Conservation (phyloP, 2,329 filamentous ascomycete species). For the Pestalotiopsis sp. region DNA sequence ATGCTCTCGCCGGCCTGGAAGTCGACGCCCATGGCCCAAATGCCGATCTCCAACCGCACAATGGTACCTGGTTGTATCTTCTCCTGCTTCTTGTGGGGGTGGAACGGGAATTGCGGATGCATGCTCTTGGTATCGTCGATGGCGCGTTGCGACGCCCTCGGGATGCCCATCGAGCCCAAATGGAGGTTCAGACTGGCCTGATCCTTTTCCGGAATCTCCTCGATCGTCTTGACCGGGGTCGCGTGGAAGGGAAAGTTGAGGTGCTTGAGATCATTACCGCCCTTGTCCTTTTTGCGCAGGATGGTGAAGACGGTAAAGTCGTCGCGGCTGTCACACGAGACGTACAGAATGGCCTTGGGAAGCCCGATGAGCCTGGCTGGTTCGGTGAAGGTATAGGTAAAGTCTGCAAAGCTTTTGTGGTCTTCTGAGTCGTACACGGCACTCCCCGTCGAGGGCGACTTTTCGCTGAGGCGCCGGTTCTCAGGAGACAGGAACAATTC, state of each 20-base stretch:
- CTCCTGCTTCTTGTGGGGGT: slow-evolving; percentile 23
- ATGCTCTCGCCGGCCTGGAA: slow-evolving; percentile 27
- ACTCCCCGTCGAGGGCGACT: slow-evolving; percentile 5
- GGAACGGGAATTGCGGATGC: slow-evolving; percentile 29
- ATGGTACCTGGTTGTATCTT: slow-evolving; percentile 23
- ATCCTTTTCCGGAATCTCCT: slow-evolving; percentile 33
- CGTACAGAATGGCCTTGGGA: slow-evolving; percentile 46
- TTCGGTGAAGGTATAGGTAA: slow-evolving; percentile 39
- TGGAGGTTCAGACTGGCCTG: slow-evolving; percentile 40
- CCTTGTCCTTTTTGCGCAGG: slow-evolving; percentile 41
- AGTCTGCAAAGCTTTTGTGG: slow-evolving; percentile 25
- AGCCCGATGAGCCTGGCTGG: slow-evolving; percentile 42
- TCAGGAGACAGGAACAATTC: slow-evolving; percentile 29
- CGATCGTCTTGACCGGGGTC: slow-evolving; percentile 25
- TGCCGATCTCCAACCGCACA: slow-evolving; percentile 27
- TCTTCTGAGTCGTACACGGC: slow-evolving; percentile 35
- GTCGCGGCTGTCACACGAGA: slow-evolving; percentile 40
- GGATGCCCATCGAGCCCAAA: slow-evolving; percentile 40
- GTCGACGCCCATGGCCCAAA: slow-evolving; percentile 30
- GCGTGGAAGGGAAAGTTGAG: slow-evolving; percentile 40
- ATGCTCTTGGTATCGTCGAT: slow-evolving; percentile 33
- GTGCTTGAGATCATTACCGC: slow-evolving; percentile 41
- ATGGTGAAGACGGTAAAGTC: slow-evolving; percentile 46
- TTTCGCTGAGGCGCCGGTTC: slow-evolving; percentile 10
- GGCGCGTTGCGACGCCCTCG: slow-evolving; percentile 43